phyloP scores from a whole-genome alignment of 2,329 filamentous ascomycete species.

The Biscogniauxia marginata region DNA sequence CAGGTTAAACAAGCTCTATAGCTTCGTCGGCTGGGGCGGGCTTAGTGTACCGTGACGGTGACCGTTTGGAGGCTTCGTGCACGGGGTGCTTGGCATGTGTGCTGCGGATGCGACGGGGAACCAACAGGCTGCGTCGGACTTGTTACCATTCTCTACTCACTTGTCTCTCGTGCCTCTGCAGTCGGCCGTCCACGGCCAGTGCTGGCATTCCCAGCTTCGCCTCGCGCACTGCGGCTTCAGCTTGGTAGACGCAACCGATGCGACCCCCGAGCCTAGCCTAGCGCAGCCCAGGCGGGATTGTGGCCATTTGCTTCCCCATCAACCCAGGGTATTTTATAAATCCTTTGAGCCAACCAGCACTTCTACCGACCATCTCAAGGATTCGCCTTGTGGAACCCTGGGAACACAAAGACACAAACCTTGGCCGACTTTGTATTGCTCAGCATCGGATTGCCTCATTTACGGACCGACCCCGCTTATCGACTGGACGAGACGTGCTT shows the following conservation, averaged over 20 bases:
- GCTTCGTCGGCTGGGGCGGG: neutral
- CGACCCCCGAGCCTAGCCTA: neutral
- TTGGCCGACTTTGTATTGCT: neutral
- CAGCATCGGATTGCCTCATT: constrained; percentile 9
- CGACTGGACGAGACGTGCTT: neutral
- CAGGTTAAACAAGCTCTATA: neutral
- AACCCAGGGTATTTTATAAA: neutral
- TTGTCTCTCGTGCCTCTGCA: neutral
- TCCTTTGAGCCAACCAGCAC: neutral
- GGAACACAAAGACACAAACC: neutral
- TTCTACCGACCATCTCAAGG: neutral
- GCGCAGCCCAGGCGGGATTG: neutral
- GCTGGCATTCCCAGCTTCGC: neutral
- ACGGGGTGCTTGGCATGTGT: neutral
- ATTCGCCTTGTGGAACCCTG: neutral
- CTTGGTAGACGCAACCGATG: neutral
- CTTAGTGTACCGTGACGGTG: too few species aligned
- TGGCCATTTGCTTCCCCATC: neutral
- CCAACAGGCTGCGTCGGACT: neutral
- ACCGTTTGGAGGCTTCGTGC: neutral
- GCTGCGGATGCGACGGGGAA: neutral
- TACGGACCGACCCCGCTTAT: constrained; percentile 8
- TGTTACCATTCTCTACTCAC: neutral
- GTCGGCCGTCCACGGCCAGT: neutral
- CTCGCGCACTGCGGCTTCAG: neutral